Base-by-base conservation (phyloP, 1,139 yeast species). In the Geotrichum histeridarum region DNA sequence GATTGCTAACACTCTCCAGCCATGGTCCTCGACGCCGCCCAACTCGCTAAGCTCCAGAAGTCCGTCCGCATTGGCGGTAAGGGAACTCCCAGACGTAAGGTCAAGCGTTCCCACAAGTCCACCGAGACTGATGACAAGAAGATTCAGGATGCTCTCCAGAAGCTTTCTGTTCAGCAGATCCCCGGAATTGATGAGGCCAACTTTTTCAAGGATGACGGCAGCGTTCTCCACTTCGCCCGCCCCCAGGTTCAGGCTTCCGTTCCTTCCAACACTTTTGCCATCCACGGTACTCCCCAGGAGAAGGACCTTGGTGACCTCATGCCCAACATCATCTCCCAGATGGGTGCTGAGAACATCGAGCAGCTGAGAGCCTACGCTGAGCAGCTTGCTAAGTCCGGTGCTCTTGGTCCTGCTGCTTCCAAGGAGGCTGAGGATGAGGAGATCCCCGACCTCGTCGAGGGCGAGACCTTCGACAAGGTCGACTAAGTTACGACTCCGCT, bases 131-230 rank as follows among this genome's bases (percentile, higher is more conserved):
- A 83, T 67, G 96, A 90, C 78, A 80, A 91, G 76, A 89, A 90
- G 77, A 81, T 93, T 75, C 93, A 89, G 76, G 88, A 85, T 66
- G 83, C 95, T 66, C 80, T 93, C 74, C 86, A 84, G 73, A 91
- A 91, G 78, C 78, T 93, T 73, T 85, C 87, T 75, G 95, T 93
- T 64, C 88, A 86, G 74, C 86, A 90, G 68, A 78, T 93, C 66
- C 91, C 86, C 64, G 89, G 86, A 68, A 84, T 93, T 67, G 95
- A 89, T 73, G 97, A 91, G 78, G 98, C 96, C 71, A 93, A 91
- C 83, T 88, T 93, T 81, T 91, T 93, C 86, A 86, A 80, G 76
- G 96, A 90, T 64, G 96, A 91, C 74, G 97, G 98, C 70, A 86
- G 84, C 73, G 97, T 93, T 63, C 79, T 91, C 75, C 97, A 91